Conservation (phyloP, 2,329 filamentous ascomycete genomes). For the Torrubiellomyces zombiae region DNA sequence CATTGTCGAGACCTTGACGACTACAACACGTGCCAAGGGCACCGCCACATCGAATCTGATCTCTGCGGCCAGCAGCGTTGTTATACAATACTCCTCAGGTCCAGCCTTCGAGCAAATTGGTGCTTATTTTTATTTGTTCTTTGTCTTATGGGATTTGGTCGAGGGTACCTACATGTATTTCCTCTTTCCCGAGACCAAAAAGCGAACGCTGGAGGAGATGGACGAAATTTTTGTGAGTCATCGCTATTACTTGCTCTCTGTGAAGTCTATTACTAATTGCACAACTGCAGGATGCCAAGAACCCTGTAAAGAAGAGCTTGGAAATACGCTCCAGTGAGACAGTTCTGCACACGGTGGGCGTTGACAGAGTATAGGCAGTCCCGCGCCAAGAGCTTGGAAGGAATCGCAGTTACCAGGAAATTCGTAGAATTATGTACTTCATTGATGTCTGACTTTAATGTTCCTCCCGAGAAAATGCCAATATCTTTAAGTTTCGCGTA, state of each 20-base stretch:
- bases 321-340: slow-evolving; percentile 25
- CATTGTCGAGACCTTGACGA: slow-evolving; percentile 28
- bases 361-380: background rate
- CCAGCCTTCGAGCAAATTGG: slow-evolving; percentile 25
- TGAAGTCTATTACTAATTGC: no score
- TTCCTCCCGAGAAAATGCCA: no score
- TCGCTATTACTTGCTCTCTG: no score
- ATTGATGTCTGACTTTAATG: no score
- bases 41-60: slow-evolving; percentile 25
- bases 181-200: slow-evolving; percentile 31
- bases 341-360: slow-evolving; percentile 25
- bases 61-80: slow-evolving; percentile 18
- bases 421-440: no score
- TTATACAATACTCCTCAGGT: slow-evolving; percentile 27
- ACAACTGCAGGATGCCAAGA: no score
- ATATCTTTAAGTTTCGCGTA: no score
- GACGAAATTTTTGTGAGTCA: slow-evolving; percentile 35
- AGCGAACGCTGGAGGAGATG: slow-evolving; percentile 35
- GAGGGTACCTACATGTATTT: slow-evolving; percentile 29
- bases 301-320: slow-evolving; percentile 28
- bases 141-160: slow-evolving; percentile 27
- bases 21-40: slow-evolving; percentile 26
- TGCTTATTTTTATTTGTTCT: slow-evolving; percentile 28
- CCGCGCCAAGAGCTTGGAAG: background rate
- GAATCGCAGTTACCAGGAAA: no score